A percentile compares a stretch with the other conserved stretches of the same genome.
These are phyloP conservation scores for sorghum (Sorghum bicolor) DNA, from an alignment of 176 grass and related monocot genomes.

Conservation along the genomic window DNA sequence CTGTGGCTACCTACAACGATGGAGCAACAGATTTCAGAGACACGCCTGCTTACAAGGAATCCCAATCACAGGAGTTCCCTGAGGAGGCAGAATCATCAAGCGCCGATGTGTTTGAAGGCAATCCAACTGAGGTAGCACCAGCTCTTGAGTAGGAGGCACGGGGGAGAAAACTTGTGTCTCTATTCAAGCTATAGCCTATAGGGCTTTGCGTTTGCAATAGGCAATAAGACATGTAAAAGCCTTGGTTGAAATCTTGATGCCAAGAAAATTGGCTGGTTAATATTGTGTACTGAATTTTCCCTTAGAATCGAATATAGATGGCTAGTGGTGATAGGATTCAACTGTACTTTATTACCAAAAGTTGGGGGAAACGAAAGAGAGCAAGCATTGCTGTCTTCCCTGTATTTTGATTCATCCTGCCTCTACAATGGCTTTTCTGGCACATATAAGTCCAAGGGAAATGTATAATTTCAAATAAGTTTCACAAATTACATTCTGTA, in stretches of 20 bases:
- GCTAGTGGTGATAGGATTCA: constrained; percentile 5
- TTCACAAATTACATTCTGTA: background rate
- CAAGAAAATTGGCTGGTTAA: constrained; percentile 23
- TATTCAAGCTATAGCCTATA: constrained; percentile 14
- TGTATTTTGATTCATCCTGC: background rate
- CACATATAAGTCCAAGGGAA: background rate
- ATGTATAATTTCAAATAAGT: background rate
- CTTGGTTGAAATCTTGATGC: constrained; percentile 16
- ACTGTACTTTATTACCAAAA: background rate
- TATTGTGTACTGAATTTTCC: constrained; percentile 20
- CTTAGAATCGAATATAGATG: constrained; percentile 23
- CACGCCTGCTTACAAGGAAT: constrained; percentile 89
- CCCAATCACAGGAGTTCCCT: constrained; percentile 66
- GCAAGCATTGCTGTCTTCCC: background rate
- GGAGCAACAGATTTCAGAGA: constrained; percentile 90
- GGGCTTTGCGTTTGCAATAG: background rate
- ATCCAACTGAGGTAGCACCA: constrained; percentile 94
- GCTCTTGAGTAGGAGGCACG: constrained; percentile 58
- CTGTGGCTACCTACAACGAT: constrained; percentile 85
- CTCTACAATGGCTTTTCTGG: too few relatives aligned
- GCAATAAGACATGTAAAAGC: constrained; percentile 17
- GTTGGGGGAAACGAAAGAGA: background rate
- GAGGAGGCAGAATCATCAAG: constrained; percentile 76
- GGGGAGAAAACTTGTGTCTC: background rate
- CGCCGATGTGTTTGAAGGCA: constrained; percentile 89